Conservation (phyloP, 2,329 filamentous ascomycete genomes). For the Neopestalotiopsis rosae region DNA sequence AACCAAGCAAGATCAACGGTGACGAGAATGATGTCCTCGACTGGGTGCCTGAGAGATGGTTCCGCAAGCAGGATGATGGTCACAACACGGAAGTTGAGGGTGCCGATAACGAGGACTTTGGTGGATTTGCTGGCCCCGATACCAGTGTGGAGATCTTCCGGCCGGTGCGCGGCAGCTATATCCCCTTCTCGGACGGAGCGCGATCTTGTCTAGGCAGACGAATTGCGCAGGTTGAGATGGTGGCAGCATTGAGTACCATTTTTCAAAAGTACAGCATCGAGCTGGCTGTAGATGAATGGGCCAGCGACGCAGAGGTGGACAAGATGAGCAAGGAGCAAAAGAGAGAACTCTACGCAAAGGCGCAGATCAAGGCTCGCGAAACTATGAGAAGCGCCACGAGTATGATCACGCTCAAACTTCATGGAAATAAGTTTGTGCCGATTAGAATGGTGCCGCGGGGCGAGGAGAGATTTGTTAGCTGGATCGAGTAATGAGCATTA, state of each 20-base stretch:
- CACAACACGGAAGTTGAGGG: constrained; percentile 28
- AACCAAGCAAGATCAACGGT: constrained; percentile 48
- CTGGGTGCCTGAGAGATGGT: constrained; percentile 77
- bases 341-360: constrained; percentile 63
- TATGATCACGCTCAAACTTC: constrained; percentile 76
- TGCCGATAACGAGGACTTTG: constrained; percentile 58
- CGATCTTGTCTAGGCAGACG: constrained; percentile 63
- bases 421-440: constrained; percentile 63
- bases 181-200: constrained; percentile 64
- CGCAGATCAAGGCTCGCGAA: constrained; percentile 57
- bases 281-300: constrained; percentile 69
- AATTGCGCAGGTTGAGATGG: constrained; percentile 65
- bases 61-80: constrained; percentile 41
- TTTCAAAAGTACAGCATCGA: constrained; percentile 70
- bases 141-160: constrained; percentile 67
- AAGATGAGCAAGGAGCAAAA: constrained; percentile 52
- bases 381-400: constrained; percentile 61
- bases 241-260: constrained; percentile 58
- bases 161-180: constrained; percentile 59
- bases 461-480: constrained; percentile 67
- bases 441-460: constrained; percentile 73
- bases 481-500: constrained; percentile 22
- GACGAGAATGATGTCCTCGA: constrained; percentile 64
- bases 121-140: constrained; percentile 64
- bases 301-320: constrained; percentile 57